These are phyloP conservation scores for Stephanodiscus triporus DNA, from an alignment of 108 stramenopile genomes.

Conservation along the genomic window DNA sequence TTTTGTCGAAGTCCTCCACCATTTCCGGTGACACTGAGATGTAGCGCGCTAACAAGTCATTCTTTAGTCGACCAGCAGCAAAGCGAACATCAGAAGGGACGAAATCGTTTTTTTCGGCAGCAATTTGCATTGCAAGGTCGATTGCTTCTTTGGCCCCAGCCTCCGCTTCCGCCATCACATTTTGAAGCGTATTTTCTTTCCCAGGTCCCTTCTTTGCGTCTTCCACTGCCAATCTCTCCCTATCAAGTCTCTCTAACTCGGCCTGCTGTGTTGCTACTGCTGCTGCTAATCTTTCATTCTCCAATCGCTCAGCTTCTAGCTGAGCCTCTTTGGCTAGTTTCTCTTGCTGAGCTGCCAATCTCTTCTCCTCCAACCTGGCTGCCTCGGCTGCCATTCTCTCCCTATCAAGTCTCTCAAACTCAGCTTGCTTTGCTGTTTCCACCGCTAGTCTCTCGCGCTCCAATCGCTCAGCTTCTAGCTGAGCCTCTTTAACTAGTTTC, in stretches of 20 bases:
- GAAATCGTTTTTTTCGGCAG: slow-evolving; percentile 9
- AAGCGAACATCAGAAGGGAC: slow-evolving; percentile 26
- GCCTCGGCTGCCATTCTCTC: slow-evolving; percentile 5
- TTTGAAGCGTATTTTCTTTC: too few species aligned
- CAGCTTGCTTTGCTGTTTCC: not conserved
- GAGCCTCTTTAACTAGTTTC: not conserved
- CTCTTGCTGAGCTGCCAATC: slow-evolving; percentile 1
- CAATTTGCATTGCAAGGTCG: slow-evolving; percentile 18
- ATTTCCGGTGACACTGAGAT: slow-evolving; percentile 23
- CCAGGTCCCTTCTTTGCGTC: not conserved
- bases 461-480: not conserved
- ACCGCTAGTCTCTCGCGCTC: not conserved
- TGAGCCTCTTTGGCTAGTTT: not conserved
- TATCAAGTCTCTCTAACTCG: not conserved
- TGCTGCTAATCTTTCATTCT: not conserved
- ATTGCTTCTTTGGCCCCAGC: slow-evolving; percentile 14
- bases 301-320: not conserved
- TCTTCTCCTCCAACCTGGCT: slow-evolving; percentile 4
- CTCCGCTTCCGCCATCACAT: too few species aligned
- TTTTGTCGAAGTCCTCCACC: slow-evolving; percentile 37
- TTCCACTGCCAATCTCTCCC: slow-evolving; percentile 6
- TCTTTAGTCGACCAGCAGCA: slow-evolving; percentile 24
- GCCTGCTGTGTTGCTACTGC: slow-evolving; percentile 4
- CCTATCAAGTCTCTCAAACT: slow-evolving; percentile 2
- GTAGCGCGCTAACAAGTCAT: slow-evolving; percentile 37